Base-by-base conservation (phyloP, 257 asterid species). In the Linaria vulgaris region DNA sequence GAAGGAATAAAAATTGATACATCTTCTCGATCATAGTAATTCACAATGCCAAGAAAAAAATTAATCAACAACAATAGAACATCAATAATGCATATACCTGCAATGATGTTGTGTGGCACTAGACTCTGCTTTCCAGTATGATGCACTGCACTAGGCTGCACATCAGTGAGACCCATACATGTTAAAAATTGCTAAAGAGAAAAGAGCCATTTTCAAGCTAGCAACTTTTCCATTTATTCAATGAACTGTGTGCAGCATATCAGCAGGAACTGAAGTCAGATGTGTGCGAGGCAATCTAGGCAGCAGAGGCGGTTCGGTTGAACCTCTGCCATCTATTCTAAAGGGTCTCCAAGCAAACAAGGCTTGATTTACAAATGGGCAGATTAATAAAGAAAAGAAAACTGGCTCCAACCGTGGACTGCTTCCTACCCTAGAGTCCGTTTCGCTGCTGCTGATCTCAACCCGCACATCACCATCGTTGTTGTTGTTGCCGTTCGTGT, bases 341-440 rank as follows among this genome's bases (percentile, higher is more conserved):
- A 80, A 80, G 91, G 95, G 74, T 80, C 94, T 56, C 95, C 96
- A 64, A 82, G 94, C 76, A 87, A 72, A 74, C 91, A 84, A 64
- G 95, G 96, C 77, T 87, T 87, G 83, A 72, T 71, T 50, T 72
- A 54, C 21, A 69, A 71, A 59, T 53, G 30, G 49, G 61, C 11
- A 34, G 41, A 34, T 34, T 34, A 34, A 19, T 52, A 22, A 66
- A 38, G 38, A 30, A 11, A 31, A 19, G 56, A 15, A 23, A 19
- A 15, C n/a, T n/a, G n/a, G n/a, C n/a, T n/a, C n/a, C n/a, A n/a
- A n/a, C n/a, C n/a, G n/a, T n/a, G n/a, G n/a, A n/a, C n/a, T n/a
- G n/a, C n/a, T n/a, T n/a, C n/a, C n/a, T n/a, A n/a, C n/a, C n/a
- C n/a, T n/a, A n/a, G n/a, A n/a, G n/a, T n/a, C n/a, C n/a, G n/a